Evolutionary conservation across 2,329 filamentous ascomycete species (phyloP).

Genomic region (Capronia coronata): DNA sequence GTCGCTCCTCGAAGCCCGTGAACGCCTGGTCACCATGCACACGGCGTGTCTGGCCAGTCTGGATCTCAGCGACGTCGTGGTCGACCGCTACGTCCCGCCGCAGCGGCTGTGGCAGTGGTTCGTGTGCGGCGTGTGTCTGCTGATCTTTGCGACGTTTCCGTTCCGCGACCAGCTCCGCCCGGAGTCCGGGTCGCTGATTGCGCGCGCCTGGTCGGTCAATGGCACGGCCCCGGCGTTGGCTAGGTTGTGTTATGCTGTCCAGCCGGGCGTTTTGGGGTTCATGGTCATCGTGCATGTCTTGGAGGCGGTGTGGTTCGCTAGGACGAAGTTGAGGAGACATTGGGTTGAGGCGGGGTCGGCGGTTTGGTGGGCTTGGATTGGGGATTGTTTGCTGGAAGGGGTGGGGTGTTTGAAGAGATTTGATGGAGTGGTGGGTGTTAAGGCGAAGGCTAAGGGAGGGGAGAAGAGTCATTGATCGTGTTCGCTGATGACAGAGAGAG

Average conservation of each 20-base stretch:
- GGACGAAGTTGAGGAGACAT: conserved; percentile 45
- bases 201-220: conserved; percentile 44
- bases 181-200: conserved; percentile 41
- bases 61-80: conserved; percentile 51
- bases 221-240: conserved; percentile 53
- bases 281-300: conserved; percentile 58
- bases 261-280: conserved; percentile 52
- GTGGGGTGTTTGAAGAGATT: conserved; percentile 11
- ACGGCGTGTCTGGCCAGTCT: conserved; percentile 54
- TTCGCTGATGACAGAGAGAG: not conserved
- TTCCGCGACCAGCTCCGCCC: conserved; percentile 50
- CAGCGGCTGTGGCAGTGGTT: conserved; percentile 17
- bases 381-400: conserved; percentile 49
- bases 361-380: conserved; percentile 52
- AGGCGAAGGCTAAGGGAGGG: conserved; percentile 1
- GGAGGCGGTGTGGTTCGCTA: conserved; percentile 52
- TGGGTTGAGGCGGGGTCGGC: conserved; percentile 44
- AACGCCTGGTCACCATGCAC: conserved; percentile 68
- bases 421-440: conserved; percentile 6
- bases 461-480: conserved; percentile 9
- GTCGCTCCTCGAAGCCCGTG: conserved; percentile 61
- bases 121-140: conserved; percentile 30
- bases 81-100: conserved; percentile 49
- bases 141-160: conserved; percentile 49
- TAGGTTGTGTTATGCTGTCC: conserved; percentile 52